Percentiles rank a stretch among this genome's conserved stretches.
Evolutionary conservation across 768 basidiomycete genomes (phyloP).

Genomic region (Cubamyces lactineus): DNA sequence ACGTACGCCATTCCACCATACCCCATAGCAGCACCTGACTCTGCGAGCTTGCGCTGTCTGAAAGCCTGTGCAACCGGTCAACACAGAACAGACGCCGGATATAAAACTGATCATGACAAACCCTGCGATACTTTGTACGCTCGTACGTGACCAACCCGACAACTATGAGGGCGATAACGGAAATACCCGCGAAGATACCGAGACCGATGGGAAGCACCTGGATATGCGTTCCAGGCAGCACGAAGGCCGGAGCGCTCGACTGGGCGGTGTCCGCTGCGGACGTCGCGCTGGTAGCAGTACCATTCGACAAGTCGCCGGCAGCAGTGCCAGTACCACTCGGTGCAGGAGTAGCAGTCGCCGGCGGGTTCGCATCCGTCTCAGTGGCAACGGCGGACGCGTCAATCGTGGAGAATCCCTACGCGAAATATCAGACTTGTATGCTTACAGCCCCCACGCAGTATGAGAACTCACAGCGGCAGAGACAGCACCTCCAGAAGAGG

Average conservation of each 20-base stretch:
- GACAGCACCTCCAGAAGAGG: conserved; percentile 20
- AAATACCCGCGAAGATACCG: conserved; percentile 84
- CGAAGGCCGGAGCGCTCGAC: conserved; percentile 46
- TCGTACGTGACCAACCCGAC: conserved; percentile 87
- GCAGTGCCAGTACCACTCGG: conserved; percentile 29
- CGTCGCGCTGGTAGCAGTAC: conserved; percentile 21
- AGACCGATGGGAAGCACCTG: conserved; percentile 83
- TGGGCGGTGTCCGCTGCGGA: conserved; percentile 37
- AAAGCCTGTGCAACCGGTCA: conserved; percentile 54
- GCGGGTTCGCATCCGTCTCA: conserved; percentile 8
- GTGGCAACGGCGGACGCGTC: conserved; percentile 14
- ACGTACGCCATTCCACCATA: conserved; percentile 57
- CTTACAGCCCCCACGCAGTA: not conserved
- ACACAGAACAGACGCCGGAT: conserved; percentile 1
- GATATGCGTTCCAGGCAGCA: conserved; percentile 71
- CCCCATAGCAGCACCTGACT: conserved; percentile 58
- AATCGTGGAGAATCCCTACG: conserved; percentile 20
- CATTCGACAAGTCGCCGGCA: conserved; percentile 1
- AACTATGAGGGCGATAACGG: conserved; percentile 78
- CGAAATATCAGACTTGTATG: not conserved
- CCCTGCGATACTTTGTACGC: conserved; percentile 85
- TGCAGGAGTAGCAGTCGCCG: conserved; percentile 39
- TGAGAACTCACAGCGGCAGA: conserved; percentile 20
- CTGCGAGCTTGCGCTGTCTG: conserved; percentile 73
- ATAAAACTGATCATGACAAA: conserved; percentile 37